phyloP scores from a whole-genome alignment of 2,329 filamentous ascomycete genomes.

The Fusarium avenaceum region DNA sequence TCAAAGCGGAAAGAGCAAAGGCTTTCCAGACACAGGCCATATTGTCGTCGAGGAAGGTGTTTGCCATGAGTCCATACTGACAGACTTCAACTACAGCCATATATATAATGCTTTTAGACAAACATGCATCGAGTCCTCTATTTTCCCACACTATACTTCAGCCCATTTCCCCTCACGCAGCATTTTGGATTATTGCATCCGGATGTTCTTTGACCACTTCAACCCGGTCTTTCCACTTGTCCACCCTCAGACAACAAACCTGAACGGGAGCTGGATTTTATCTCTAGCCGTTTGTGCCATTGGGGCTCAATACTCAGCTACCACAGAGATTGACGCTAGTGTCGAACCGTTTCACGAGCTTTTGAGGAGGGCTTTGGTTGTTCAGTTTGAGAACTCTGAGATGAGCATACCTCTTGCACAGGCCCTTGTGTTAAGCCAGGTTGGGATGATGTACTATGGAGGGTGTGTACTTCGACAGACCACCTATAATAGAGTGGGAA shows the following conservation, averaged over 20 bases:
- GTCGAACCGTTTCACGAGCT: slow-evolving; percentile 47
- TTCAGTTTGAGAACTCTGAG: slow-evolving; percentile 6
- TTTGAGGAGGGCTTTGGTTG: slow-evolving; percentile 27
- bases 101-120: slow-evolving; percentile 3
- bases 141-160: not conserved
- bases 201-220: slow-evolving; percentile 53
- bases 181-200: slow-evolving; percentile 50
- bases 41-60: too few species aligned
- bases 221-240: slow-evolving; percentile 52
- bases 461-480: not conserved
- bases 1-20: not conserved
- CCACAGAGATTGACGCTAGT: slow-evolving; percentile 36
- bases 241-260: slow-evolving; percentile 28
- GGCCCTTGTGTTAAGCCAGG: slow-evolving; percentile 35
- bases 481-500: not conserved
- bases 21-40: not conserved
- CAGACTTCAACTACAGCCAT: too few species aligned
- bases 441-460: slow-evolving; percentile 21
- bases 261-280: slow-evolving; percentile 41
- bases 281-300: slow-evolving; percentile 42
- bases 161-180: slow-evolving; percentile 10
- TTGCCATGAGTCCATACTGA: too few species aligned
- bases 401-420: slow-evolving; percentile 2
- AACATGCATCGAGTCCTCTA: slow-evolving; percentile 16
- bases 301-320: slow-evolving; percentile 46